Conservation (phyloP, 352 stramenopile species). For the Pythium diclinum region DNA sequence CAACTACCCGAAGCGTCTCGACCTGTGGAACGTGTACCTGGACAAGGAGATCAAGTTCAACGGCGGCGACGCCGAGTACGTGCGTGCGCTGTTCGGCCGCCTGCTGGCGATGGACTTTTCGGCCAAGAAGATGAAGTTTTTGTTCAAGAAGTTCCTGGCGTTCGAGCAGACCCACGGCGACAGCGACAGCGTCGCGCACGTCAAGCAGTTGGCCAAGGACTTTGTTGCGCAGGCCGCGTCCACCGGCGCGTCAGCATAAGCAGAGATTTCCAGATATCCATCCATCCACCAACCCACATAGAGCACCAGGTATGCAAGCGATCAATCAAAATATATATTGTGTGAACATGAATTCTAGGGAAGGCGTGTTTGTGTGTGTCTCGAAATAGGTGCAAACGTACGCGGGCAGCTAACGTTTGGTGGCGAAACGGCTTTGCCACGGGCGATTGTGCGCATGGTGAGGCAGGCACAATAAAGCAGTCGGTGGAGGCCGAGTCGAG, state of each 20-base stretch:
- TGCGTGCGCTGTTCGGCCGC: conserved; percentile 89
- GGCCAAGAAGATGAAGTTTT: conserved; percentile 97
- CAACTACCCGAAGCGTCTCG: conserved; percentile 95
- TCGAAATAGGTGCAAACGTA: background rate
- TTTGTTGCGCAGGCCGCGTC: conserved; percentile 84
- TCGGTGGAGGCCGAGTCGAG: background rate
- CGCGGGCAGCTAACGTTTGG: background rate
- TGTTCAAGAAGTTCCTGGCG: conserved; percentile 96
- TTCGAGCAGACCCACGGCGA: conserved; percentile 94
- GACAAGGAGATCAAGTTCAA: conserved; percentile 96
- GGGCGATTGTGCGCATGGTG: background rate
- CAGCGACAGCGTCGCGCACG: conserved; percentile 79
- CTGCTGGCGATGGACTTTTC: conserved; percentile 93
- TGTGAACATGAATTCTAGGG: background rate
- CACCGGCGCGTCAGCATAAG: conserved; percentile 13
- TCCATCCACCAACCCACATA: background rate
- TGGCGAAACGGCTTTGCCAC: background rate
- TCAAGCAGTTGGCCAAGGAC: conserved; percentile 93
- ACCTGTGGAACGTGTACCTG: conserved; percentile 96
- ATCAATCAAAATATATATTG: conserved; percentile 9
- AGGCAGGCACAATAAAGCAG: background rate
- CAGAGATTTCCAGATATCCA: background rate
- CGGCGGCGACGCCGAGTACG: conserved; percentile 69
- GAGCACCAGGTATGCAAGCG: conserved; percentile 5
- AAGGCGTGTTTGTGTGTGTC: background rate